Conservation (phyloP, 2,329 filamentous ascomycete species). For the Colletotrichum tanaceti region DNA sequence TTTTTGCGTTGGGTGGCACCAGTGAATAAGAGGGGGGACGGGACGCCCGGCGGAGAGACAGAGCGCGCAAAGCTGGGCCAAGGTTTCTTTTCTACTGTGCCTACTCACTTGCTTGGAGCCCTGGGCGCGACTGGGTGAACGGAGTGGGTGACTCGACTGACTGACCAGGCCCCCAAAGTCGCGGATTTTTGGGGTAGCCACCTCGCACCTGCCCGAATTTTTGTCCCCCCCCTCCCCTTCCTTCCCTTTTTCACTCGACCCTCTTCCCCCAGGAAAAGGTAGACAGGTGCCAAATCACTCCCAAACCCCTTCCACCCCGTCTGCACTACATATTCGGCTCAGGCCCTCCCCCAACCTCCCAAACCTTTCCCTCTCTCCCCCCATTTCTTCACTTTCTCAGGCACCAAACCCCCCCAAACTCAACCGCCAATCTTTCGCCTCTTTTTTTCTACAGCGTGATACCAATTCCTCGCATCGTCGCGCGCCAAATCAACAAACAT, state of each 20-base stretch:
- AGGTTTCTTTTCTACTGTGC: background rate
- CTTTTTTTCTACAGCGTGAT: conserved; percentile 45
- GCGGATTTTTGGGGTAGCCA: conserved; percentile 40
- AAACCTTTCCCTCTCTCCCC: conserved; percentile 42
- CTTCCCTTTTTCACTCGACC: conserved; percentile 44
- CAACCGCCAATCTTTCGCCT: conserved; percentile 16
- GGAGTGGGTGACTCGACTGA: background rate
- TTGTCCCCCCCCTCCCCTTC: conserved; percentile 45
- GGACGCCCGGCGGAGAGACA: background rate
- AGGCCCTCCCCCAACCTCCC: conserved; percentile 43
- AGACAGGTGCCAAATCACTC: conserved; percentile 35
- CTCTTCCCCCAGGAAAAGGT: conserved; percentile 31
- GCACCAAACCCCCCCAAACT: conserved; percentile 32
- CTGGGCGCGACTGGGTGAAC: background rate
- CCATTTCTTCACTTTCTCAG: conserved; percentile 37
- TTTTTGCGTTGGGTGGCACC: conserved; percentile 20
- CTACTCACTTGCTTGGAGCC: background rate
- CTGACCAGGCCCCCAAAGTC: conserved; percentile 2
- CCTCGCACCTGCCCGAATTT: conserved; percentile 50
- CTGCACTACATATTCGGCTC: conserved; percentile 40
- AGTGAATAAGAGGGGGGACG: background rate
- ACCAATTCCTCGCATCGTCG: conserved; percentile 39
- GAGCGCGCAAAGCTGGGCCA: background rate
- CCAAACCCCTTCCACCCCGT: conserved; percentile 34
- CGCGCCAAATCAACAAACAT: conserved; percentile 33